Evolutionary conservation across 225 moss, liverwort and hornwort genomes (phyloP), one percentile per base, ranked within the genome.

Genomic region (Asterella californica): DNA sequence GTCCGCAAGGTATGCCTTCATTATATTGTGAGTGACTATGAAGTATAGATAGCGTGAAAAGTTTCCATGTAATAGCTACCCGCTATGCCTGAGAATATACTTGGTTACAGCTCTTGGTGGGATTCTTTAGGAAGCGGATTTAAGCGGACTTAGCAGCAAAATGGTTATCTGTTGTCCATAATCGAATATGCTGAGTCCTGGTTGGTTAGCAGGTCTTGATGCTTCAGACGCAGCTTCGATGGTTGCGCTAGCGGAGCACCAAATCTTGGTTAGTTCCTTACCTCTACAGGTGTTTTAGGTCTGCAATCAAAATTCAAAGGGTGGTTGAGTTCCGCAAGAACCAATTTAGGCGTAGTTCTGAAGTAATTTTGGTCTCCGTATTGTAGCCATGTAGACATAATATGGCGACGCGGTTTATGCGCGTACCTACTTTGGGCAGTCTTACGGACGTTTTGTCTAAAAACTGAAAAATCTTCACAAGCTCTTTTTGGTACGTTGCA

Each of bases 211-310:
- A 76, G 76, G 24, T 45, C 2, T 15, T 62, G 62, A 62, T 45
- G 38, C 76, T 60, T 76, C 62, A 38, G 76, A 76, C 49, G 88
- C 81, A 79, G 76, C 84, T 70, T 80, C 85, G 25, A 81, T 87
- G 74, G 82, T 88, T 85, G 83, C 83, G 47, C 81, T 81, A 74
- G 92, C 93, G 72, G 97, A 97, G 77, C 94, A 93, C 83, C 97
- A 97, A 83, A 97, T 97, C 55, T 79, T 97, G 88, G 89, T 89
- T 24, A 61, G 84, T 63, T 49, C 64, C 65, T 74, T 78, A 34
- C 48, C 34, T 53, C 52, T 74, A 32, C 74, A 32, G 17, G 15
- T 50, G 15, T 24, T 15, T 14, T 29, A 29, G 50, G 27, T 50
- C 24, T 50, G 73, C 0, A 73, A n/a, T 30, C n/a, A 21, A 24